Evolutionary conservation across 1,284 basidiomycete genomes (phyloP), one percentile per base, ranked within the genome.

Genomic region (Ganoderma lingzhi): DNA sequence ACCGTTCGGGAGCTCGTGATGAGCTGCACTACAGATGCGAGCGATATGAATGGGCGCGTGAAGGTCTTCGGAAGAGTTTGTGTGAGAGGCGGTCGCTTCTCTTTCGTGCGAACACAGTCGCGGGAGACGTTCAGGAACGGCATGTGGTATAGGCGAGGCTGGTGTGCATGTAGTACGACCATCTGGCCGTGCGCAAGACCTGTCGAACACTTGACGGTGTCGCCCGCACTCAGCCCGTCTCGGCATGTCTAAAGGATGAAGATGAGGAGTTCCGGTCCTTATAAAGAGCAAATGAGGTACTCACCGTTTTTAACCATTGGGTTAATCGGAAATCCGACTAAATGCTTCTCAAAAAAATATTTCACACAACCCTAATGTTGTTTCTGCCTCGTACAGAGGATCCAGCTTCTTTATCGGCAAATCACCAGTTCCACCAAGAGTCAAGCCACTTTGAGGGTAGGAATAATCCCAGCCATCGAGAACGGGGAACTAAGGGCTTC

Each of bases 41-140:
- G 19, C 19, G 56, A 37, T n/a, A 39, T 59, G 56, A 59, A 39
- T 59, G 56, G 53, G 53, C 30, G 53, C 53, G 53, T 56, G 53
- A 15, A 32, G 53, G 30, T 56, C 53, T 56, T 30, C 28, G 14
- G 14, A 55, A 55, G 53, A 55, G 53, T 17, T 55, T 56, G 30
- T 56, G 12, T 32, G 53, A 56, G 53, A 17, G 53, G 56, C 55
- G 32, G 32, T 35, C 5, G 35, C 35, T 59, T 59, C 56, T 59
- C 56, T 32, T 56, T 56, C 53, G 53, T 5, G 30, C 53, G 53
- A 23, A 56, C 30, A 15, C 32, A 6, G 53, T 56, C 53, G 53
- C 53, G 53, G 53, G 56, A 59, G 32, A 35, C 19, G 35, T 59
- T 59, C 56, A 59, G 56, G 56, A 37, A 59, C 56, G 35, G 19